Percentiles rank a stretch among this genome's conserved stretches.
These are phyloP conservation scores for Cucurbitaria berberidis DNA, from an alignment of 2,329 filamentous ascomycete species.

Conservation along the genomic window DNA sequence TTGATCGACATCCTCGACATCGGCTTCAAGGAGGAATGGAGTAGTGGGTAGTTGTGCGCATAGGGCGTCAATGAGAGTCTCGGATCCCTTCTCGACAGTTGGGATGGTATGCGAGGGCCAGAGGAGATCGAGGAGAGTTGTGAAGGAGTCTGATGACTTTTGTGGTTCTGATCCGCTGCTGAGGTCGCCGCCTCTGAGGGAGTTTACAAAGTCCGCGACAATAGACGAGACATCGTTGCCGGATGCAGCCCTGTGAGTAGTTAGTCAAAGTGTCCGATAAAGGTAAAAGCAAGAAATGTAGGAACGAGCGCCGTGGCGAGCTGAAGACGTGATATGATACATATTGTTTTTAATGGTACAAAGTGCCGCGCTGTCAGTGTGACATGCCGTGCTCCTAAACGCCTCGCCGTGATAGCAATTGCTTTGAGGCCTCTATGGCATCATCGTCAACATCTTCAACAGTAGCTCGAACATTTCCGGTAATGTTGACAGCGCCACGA, in stretches of 20 bases:
- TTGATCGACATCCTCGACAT: conserved; percentile 65
- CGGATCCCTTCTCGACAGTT: conserved; percentile 71
- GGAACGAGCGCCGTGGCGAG: conserved; percentile 36
- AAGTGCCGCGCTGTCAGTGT: conserved; percentile 29
- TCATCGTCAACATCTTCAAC: conserved; percentile 26
- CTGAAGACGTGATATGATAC: conserved; percentile 35
- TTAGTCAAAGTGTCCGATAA: conserved; percentile 28
- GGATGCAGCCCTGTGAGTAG: conserved; percentile 53
- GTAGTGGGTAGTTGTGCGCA: conserved; percentile 79
- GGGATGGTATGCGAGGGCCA: conserved; percentile 78
- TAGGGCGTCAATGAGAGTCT: conserved; percentile 72
- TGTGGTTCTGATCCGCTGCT: conserved; percentile 44
- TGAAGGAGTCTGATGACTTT: conserved; percentile 72
- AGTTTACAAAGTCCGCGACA: conserved; percentile 88
- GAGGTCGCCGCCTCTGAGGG: conserved; percentile 66
- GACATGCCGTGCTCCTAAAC: conserved; percentile 38
- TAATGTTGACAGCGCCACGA: conserved; percentile 45
- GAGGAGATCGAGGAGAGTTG: conserved; percentile 85
- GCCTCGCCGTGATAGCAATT: conserved; percentile 36
- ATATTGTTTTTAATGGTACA: conserved; percentile 48
- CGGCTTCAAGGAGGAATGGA: conserved; percentile 77
- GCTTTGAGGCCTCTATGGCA: conserved; percentile 19
- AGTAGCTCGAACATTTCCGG: conserved; percentile 25
- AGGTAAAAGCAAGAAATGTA: conserved; percentile 7
- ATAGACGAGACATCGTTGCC: conserved; percentile 73